A percentile compares a stretch with the other conserved stretches of the same genome.
phyloP scores from a whole-genome alignment of 352 stramenopile genomes.

The Phytophthora brassicae region DNA sequence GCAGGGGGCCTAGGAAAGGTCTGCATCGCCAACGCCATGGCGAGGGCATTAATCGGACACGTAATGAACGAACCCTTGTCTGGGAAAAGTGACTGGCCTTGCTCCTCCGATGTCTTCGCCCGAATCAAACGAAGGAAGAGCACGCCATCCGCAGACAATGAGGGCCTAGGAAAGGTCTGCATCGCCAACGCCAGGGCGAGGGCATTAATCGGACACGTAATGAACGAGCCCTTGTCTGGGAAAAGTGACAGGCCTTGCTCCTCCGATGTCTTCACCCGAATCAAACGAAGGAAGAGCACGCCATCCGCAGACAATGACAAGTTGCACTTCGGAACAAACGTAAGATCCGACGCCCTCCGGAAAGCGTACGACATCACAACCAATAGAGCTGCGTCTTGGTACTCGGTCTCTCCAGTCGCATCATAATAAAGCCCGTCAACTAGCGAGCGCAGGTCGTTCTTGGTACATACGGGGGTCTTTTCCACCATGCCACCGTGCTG shows the following conservation, averaged over 20 bases:
- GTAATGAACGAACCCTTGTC: constrained; percentile 6
- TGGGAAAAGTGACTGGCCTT: constrained; percentile 4
- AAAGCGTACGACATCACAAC: constrained; percentile 1
- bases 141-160: constrained; percentile 1
- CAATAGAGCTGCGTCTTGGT: constrained; percentile 22
- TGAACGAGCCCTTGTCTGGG: constrained; percentile 1
- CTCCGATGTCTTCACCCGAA: constrained; percentile 5
- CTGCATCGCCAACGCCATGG: constrained; percentile 2
- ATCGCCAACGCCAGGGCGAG: background rate
- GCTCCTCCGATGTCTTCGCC: constrained; percentile 4
- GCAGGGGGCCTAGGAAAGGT: background rate
- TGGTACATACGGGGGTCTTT: constrained; percentile 16
- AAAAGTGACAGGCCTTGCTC: constrained; percentile 9
- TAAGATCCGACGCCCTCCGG: constrained; percentile 11
- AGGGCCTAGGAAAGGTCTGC: background rate
- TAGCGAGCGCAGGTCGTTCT: constrained; percentile 5
- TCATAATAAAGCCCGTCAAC: constrained; percentile 7
- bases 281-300: constrained; percentile 17
- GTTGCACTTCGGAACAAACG: constrained; percentile 17
- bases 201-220: constrained; percentile 3
- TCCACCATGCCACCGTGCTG: constrained; percentile 1
- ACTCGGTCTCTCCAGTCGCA: constrained; percentile 1
- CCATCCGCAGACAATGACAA: constrained; percentile 5
- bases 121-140: constrained; percentile 19
- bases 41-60: background rate